Conservation (phyloP, 2,329 filamentous ascomycete genomes). For the Colletotrichum sp. region DNA sequence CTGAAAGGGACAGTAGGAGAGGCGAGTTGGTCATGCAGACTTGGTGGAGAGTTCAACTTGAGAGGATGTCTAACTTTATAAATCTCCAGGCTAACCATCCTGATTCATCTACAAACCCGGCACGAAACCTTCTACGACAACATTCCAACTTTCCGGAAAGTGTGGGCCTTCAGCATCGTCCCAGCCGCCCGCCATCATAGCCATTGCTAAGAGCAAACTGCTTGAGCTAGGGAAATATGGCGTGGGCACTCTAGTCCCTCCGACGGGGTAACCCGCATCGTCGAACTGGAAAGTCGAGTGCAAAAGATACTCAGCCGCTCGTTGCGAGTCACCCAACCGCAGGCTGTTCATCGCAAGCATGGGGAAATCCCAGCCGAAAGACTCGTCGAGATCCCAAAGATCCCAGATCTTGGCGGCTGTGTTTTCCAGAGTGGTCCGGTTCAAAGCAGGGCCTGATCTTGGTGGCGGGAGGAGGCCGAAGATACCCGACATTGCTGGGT, state of each 20-base stretch:
- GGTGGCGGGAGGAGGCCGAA: constrained; percentile 47
- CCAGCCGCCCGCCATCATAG: constrained; percentile 64
- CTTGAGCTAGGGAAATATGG: constrained; percentile 61
- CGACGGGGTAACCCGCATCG: constrained; percentile 60
- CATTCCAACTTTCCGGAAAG: constrained; percentile 54
- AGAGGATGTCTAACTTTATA: not conserved
- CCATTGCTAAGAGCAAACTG: constrained; percentile 54
- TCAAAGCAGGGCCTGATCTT: constrained; percentile 34
- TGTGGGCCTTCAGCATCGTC: constrained; percentile 50
- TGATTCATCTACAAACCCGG: not conserved
- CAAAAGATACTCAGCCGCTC: constrained; percentile 48
- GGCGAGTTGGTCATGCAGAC: not conserved
- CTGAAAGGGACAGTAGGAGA: not conserved
- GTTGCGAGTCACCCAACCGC: constrained; percentile 41
- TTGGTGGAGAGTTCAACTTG: not conserved
- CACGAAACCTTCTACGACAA: constrained; percentile 51
- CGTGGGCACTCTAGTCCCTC: constrained; percentile 57
- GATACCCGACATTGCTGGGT: constrained; percentile 48
- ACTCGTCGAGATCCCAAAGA: constrained; percentile 42
- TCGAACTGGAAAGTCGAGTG: constrained; percentile 59
- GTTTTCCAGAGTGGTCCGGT: constrained; percentile 37
- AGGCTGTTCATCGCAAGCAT: constrained; percentile 50
- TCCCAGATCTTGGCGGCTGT: constrained; percentile 43
- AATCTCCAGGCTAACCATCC: not conserved
- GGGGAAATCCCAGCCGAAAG: constrained; percentile 50